Percentiles rank a stretch among this genome's conserved stretches.
Evolutionary conservation across 139 green algal genomes (phyloP).

Genomic region (Chlamydomonas sphaeroides): DNA sequence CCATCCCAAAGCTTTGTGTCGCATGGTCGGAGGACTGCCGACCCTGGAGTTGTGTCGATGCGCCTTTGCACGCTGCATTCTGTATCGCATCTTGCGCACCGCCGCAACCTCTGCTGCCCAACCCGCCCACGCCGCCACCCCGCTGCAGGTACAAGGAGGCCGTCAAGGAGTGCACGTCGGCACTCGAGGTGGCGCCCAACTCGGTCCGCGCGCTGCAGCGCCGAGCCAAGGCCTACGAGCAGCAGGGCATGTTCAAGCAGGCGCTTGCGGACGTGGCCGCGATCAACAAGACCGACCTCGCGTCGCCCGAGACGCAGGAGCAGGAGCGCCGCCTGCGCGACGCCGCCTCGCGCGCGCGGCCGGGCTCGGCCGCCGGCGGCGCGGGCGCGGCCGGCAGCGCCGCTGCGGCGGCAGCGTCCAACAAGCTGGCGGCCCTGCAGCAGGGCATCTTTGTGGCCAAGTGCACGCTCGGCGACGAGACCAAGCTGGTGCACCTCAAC

Average conservation of each 20-base stretch:
- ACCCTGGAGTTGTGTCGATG: no score
- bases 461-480: conserved; percentile 76
- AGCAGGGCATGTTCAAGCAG: conserved; percentile 81
- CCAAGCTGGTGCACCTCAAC: conserved; percentile 73
- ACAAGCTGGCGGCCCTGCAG: conserved; percentile 20
- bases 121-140: no score
- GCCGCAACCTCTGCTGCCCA: no score
- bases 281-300: conserved; percentile 58
- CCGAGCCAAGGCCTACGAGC: conserved; percentile 81
- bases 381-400: conserved; percentile 7
- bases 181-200: conserved; percentile 69
- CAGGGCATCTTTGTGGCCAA: conserved; percentile 64
- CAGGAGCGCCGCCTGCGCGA: conserved; percentile 79
- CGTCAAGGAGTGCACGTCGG: conserved; percentile 77
- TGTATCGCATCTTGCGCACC: no score
- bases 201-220: conserved; percentile 72
- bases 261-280: conserved; percentile 78
- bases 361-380: conserved; percentile 13
- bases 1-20: no score
- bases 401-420: background rate
- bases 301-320: conserved; percentile 70
- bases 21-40: no score
- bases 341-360: conserved; percentile 40
- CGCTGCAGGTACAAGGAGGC: conserved; percentile 89
- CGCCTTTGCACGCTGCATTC: no score